Evolutionary conservation across 768 basidiomycete species (phyloP).

Genomic region (Coprinopsis sp.): DNA sequence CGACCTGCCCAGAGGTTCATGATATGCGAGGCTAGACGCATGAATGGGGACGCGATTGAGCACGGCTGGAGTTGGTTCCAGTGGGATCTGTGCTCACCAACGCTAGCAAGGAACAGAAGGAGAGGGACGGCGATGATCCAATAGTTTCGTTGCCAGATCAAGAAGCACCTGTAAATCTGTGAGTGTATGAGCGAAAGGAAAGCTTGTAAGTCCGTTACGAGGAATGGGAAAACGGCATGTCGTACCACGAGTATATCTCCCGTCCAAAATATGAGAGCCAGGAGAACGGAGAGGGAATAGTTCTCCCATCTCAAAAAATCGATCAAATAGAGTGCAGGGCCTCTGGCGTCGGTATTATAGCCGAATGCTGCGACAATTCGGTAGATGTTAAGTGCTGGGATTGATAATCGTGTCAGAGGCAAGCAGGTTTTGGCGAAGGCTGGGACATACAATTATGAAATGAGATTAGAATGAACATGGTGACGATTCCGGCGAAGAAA

Average conservation of each 20-base stretch:
- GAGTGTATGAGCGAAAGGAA: no score
- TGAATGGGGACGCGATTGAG: no score
- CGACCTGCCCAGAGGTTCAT: no score
- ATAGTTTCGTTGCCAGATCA: conserved; percentile 6
- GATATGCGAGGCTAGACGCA: no score
- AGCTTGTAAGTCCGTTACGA: background rate
- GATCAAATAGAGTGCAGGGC: no score
- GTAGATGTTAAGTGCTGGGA: no score
- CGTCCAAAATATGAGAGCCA: background rate
- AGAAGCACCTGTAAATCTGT: conserved; percentile 11
- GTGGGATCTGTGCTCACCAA: background rate
- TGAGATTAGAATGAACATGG: background rate
- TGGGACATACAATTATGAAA: conserved; percentile 3
- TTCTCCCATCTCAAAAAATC: no score
- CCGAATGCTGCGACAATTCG: no score
- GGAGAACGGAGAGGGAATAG: no score
- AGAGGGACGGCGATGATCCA: conserved; percentile 5
- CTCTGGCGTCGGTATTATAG: no score
- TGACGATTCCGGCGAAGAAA: background rate
- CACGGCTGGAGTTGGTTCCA: no score
- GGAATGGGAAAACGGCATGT: background rate
- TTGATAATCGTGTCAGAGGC: background rate
- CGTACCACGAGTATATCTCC: conserved; percentile 7
- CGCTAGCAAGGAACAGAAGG: background rate
- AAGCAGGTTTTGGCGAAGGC: background rate